A percentile compares a stretch with the other conserved stretches of the same genome.
These are phyloP conservation scores for Microdochium paspali DNA, from an alignment of 2,329 filamentous ascomycete species.

Conservation along the genomic window DNA sequence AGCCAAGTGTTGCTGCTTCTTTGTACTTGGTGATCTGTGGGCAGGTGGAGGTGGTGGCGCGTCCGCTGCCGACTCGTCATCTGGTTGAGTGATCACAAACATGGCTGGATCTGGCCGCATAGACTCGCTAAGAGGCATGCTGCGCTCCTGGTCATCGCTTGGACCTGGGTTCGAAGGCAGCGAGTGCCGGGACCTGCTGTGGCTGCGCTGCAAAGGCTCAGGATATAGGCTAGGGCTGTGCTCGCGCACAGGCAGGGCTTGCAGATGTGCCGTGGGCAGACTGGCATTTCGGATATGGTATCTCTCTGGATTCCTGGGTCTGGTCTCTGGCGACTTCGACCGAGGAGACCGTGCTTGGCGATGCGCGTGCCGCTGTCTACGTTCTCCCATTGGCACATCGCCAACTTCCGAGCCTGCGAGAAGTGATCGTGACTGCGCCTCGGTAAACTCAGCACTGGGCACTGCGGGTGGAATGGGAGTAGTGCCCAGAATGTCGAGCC, in stretches of 20 bases:
- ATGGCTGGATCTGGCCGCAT: conserved; percentile 25
- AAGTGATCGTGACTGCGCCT: background rate
- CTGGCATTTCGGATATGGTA: conserved; percentile 21
- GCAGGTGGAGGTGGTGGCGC: conserved; percentile 45
- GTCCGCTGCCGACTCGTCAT: conserved; percentile 26
- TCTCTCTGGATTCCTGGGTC: conserved; percentile 23
- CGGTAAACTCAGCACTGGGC: conserved; percentile 17
- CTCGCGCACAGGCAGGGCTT: background rate
- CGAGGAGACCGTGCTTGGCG: conserved; percentile 9
- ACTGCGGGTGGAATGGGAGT: conserved; percentile 37
- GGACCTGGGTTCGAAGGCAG: conserved; percentile 5
- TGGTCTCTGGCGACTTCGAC: conserved; percentile 11
- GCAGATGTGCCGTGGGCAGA: conserved; percentile 9
- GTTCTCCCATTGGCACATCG: conserved; percentile 29
- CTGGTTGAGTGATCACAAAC: background rate
- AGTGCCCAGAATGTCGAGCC: conserved; percentile 68
- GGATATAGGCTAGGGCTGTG: conserved; percentile 19
- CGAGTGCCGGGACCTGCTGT: conserved; percentile 10
- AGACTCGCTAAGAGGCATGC: conserved; percentile 20
- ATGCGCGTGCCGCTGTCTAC: conserved; percentile 13
- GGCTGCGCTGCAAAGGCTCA: conserved; percentile 26
- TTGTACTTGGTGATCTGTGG: conserved; percentile 34
- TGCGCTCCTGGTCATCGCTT: conserved; percentile 1
- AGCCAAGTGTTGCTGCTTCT: conserved; percentile 27
- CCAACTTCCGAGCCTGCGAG: background rate